Evolutionary conservation across 2,329 filamentous ascomycete species (phyloP).

Genomic region (Colletotrichum sp.): DNA sequence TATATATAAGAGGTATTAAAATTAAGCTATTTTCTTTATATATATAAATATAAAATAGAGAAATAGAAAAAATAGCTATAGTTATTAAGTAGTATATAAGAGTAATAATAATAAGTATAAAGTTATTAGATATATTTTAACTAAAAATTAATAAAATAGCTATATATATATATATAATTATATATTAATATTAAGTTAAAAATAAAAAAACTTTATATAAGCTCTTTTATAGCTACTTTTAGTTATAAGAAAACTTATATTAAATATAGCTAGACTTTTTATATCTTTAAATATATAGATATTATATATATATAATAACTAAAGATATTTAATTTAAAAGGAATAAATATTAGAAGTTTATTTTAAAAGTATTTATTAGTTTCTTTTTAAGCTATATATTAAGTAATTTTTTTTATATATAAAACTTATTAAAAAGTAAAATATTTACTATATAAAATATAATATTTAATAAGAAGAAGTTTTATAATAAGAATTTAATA

Average conservation of each 20-base stretch:
- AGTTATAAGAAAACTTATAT: background rate
- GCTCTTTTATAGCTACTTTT: background rate
- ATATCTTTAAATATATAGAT: no score
- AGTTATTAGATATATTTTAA: background rate
- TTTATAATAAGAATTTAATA: background rate
- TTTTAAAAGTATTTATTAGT: fast-evolving
- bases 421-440: no score
- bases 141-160: background rate
- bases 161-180: background rate
- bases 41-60: background rate
- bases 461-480: background rate
- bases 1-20: background rate
- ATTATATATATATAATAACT: no score
- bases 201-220: background rate
- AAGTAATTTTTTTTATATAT: no score
- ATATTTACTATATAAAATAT: background rate
- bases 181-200: background rate
- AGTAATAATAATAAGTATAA: background rate
- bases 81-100: background rate
- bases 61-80: fast-evolving
- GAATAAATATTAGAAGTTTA: no score
- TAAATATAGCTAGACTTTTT: fast-evolving
- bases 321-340: no score
- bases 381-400: no score
- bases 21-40: background rate